phyloP scores from a whole-genome alignment of 2,329 filamentous ascomycete species.

The Neonectria sp. region DNA sequence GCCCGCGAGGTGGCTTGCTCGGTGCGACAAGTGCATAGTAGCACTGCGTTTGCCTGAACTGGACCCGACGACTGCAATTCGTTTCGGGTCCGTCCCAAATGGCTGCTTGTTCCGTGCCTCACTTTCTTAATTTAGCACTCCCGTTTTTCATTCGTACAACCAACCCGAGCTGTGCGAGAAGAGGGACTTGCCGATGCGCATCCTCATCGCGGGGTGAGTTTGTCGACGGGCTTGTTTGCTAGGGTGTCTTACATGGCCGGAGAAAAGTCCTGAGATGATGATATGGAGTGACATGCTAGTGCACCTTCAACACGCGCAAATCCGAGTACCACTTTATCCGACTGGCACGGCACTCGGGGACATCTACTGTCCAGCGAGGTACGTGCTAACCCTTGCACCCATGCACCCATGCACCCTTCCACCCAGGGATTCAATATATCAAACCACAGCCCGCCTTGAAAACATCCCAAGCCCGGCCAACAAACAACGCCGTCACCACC shows the following conservation, averaged over 20 bases:
- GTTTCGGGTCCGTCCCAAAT: neutral
- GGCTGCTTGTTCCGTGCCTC: neutral
- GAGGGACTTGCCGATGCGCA: neutral
- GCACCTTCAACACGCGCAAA: neutral
- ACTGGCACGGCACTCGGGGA: neutral
- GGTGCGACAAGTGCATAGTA: conserved; percentile 2
- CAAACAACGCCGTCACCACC: neutral
- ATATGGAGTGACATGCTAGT: neutral
- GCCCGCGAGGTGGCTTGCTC: conserved; percentile 5
- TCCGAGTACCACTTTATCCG: conserved; percentile 8
- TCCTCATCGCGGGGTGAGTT: neutral
- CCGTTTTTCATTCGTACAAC: conserved; percentile 3
- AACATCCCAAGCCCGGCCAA: neutral
- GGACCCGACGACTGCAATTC: neutral
- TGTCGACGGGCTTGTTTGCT: neutral
- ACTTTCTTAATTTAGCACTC: conserved; percentile 17
- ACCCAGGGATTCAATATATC: conserved; percentile 21
- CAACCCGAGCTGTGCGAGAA: neutral
- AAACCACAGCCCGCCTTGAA: conserved; percentile 7
- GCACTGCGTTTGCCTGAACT: conserved; percentile 11
- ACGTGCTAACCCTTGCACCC: neutral
- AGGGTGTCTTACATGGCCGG: neutral
- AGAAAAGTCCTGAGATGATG: neutral
- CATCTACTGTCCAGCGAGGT: conserved; percentile 4
- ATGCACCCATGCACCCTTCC: conserved; percentile 1